Base-by-base conservation (phyloP, 768 basidiomycete genomes). In the Lepiota venenata region DNA sequence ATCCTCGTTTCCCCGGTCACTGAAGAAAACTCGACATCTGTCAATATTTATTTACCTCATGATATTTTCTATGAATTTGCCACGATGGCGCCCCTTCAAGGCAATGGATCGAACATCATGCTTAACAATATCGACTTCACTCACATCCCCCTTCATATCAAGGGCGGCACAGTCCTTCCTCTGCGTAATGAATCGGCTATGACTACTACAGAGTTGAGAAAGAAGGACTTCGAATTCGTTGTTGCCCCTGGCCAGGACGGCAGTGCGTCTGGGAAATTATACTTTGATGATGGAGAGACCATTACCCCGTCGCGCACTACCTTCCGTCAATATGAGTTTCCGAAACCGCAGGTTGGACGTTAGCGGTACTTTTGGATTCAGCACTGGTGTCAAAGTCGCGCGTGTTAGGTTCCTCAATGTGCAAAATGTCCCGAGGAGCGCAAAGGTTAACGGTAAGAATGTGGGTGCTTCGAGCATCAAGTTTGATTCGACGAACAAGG, bases 1-100 rank as follows among this genome's bases (percentile, higher is more conserved):
- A 71, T 88, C 63, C 80, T 88, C 44, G 83, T 87, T 6, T 84
- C 84, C 0, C 86, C 86, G 11, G 85, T 87, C 21, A 83, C 83
- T 0, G 76, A 79, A 22, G 81, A 84, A 56, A 74, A 81, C 61
- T 65, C 80, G 22, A 85, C 81, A 7, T 75, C 79, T 20, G 84
- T 86, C 42, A 68, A 70, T 7, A 73, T 81, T 56, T 87, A 88
- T 69, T 76, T 87, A 44, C 85, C 86, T 1, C 65, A 74, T 7
- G 85, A 86, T 60, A 76, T 68, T 42, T 87, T 85, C 71, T 88
- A 87, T 69, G 81, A 87, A 62, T 85, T 84, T 64, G 54, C 57
- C 25, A 81, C 80, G 4, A 69, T 80, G 25, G 65, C 71, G 8
- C 77, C 76, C 2, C 66, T 85, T 35, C 63, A 71, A 22, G 82